These are phyloP conservation scores for Talaromyces albobiverticillius DNA, from an alignment of 2,329 filamentous ascomycete species.

Conservation along the genomic window DNA sequence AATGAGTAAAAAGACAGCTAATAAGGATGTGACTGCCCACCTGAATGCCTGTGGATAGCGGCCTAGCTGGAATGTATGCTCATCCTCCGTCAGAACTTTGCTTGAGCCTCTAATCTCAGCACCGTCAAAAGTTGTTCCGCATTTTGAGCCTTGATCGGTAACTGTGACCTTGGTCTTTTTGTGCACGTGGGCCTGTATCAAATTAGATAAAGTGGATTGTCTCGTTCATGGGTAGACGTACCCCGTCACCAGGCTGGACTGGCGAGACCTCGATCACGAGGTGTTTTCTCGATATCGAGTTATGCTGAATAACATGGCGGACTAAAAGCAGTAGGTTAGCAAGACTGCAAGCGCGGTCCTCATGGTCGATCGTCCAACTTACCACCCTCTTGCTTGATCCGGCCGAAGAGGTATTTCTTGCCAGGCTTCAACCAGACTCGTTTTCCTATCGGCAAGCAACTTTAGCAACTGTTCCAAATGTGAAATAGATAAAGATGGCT, in stretches of 20 bases:
- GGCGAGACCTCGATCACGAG: slow-evolving; percentile 69
- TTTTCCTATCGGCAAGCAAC: slow-evolving; percentile 50
- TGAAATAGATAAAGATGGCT: too few relatives aligned
- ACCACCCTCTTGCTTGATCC: slow-evolving; percentile 65
- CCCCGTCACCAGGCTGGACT: slow-evolving; percentile 65
- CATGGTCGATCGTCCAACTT: slow-evolving; percentile 20
- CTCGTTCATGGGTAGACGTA: slow-evolving; percentile 36
- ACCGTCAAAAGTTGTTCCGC: slow-evolving; percentile 76
- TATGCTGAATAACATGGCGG: slow-evolving; percentile 70
- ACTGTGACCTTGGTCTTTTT: slow-evolving; percentile 69
- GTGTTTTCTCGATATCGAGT: slow-evolving; percentile 85
- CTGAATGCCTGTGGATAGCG: slow-evolving; percentile 58
- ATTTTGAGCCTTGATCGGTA: slow-evolving; percentile 78
- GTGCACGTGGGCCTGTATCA: slow-evolving; percentile 56
- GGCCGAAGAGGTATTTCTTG: slow-evolving; percentile 79
- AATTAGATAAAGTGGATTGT: slow-evolving; percentile 15
- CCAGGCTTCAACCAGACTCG: slow-evolving; percentile 83
- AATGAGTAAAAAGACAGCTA: slow-evolving; percentile 4
- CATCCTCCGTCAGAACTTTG: slow-evolving; percentile 53
- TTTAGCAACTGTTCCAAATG: slow-evolving; percentile 1
- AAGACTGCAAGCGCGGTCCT: not conserved
- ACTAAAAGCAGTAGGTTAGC: slow-evolving; percentile 45
- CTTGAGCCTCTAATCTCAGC: slow-evolving; percentile 64
- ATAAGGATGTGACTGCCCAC: slow-evolving; percentile 22
- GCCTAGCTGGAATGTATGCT: slow-evolving; percentile 69